Percentiles rank a stretch among this genome's conserved stretches.
phyloP scores from a whole-genome alignment of 768 basidiomycete species.

The Tephrocybe sp. region DNA sequence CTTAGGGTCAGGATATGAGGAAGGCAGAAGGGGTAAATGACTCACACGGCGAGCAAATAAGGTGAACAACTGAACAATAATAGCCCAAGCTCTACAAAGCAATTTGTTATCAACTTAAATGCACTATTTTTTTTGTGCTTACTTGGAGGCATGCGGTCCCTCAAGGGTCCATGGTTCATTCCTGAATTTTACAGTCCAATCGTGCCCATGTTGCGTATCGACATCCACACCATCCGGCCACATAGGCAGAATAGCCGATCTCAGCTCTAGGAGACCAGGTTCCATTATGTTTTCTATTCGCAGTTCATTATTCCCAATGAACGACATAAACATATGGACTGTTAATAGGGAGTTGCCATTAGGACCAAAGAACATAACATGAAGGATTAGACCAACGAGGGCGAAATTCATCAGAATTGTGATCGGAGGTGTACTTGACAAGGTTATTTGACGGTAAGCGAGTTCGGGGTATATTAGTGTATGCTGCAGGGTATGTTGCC shows the following conservation, averaged over 20 bases:
- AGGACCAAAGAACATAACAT: background rate
- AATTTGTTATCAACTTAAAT: conserved; percentile 5
- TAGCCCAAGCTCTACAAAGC: conserved; percentile 48
- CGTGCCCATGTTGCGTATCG: conserved; percentile 38
- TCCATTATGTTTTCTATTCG: conserved; percentile 50
- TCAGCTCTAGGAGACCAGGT: conserved; percentile 56
- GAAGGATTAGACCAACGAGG: conserved; percentile 25
- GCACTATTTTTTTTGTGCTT: conserved; percentile 17
- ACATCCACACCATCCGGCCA: conserved; percentile 67
- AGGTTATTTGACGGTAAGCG: conserved; percentile 5
- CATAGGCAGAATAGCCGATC: conserved; percentile 51
- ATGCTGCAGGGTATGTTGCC: conserved; percentile 19
- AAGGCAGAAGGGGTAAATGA: conserved; percentile 6
- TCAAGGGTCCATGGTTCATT: conserved; percentile 67
- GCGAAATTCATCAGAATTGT: conserved; percentile 22
- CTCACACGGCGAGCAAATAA: conserved; percentile 52
- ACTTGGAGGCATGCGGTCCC: conserved; percentile 55
- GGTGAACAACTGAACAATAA: conserved; percentile 59
- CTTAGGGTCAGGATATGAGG: conserved; percentile 1
- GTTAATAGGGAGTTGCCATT: conserved; percentile 8
- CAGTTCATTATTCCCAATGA: conserved; percentile 64
- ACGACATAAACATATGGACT: conserved; percentile 76
- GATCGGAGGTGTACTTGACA: conserved; percentile 9
- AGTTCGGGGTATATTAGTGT: conserved; percentile 8
- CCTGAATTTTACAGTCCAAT: conserved; percentile 62